Conservation (phyloP, 2,329 filamentous ascomycete genomes). For the Leptographium flavum region DNA sequence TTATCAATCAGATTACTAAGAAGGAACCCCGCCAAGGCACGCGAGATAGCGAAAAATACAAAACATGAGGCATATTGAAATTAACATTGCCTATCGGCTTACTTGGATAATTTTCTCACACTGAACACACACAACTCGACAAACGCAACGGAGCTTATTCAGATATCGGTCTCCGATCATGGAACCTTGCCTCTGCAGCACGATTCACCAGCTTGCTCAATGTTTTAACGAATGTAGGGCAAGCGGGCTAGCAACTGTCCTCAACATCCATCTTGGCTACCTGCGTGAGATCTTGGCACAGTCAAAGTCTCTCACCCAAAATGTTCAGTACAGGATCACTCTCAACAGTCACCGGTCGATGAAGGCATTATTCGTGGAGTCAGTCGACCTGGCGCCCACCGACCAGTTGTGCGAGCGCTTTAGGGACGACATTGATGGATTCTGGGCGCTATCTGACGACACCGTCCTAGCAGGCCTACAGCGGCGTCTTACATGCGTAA, state of each 20-base stretch:
- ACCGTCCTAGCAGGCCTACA: neutral
- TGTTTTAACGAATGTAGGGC: neutral
- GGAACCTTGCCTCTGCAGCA: neutral
- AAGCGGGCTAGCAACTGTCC: neutral
- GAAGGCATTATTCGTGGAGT: neutral
- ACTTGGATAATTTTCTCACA: too few species aligned
- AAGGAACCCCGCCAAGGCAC: too few species aligned
- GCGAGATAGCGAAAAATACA: too few species aligned
- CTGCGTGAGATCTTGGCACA: neutral
- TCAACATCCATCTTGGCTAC: neutral
- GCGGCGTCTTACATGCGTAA: slow-evolving; percentile 1
- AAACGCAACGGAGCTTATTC: too few species aligned
- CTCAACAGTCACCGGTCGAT: neutral
- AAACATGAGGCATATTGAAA: too few species aligned
- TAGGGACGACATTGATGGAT: neutral
- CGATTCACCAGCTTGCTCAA: neutral
- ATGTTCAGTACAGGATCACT: neutral
- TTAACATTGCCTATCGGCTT: too few species aligned
- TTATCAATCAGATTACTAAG: too few species aligned
- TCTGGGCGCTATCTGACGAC: neutral
- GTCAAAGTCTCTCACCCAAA: neutral
- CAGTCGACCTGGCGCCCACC: neutral
- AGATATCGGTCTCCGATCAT: neutral
- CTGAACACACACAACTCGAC: too few species aligned
- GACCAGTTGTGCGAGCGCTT: neutral